Base-by-base conservation (phyloP, 345 rosid species). In the Lepidium sativum region DNA sequence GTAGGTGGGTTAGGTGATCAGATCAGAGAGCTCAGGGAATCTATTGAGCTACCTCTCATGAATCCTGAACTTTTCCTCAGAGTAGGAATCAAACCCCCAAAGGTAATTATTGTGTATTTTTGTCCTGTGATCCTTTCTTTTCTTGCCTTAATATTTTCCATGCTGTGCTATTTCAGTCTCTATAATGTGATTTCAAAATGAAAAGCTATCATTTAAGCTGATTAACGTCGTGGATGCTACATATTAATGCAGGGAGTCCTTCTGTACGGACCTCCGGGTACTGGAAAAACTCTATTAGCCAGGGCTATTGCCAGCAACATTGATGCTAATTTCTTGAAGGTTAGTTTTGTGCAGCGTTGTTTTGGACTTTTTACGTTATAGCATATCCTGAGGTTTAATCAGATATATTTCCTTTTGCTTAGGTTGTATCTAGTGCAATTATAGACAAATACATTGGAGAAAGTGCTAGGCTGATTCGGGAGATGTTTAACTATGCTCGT, bases 251-350 rank as follows among this genome's bases (percentile, higher is more conserved):
- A 92, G 97, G 97, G 99, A 63, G 97, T 88, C 35, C 97, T 94
- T 77, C 86, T 94, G 29, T 94, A 94, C 81, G 99, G 96, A 58
- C 99, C 99, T 80, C 99, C 99, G 0, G 99, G 97, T 21, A 90
- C 99, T 5, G 99, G 99, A 34, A 91, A 94, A 84, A 94, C 99
- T 13, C 79, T 94, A 52, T 75, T 94, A 45, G 99, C 99, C 6
- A 85, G 97, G 75, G 99, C 99, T 52, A 95, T 95, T 54, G 97
- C 99, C 12, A 95, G 99, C 75, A 90, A 91, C 67, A 88, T 94
- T 7, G 97, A 91, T 79, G 99, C 97, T 54, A 94, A 94, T 73
- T 94, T 94, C 76, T 79, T 94, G 65, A 94, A 90, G 92, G 99
- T 91, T 52, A 48, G 12, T 61, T 43, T 44, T 60, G 35, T 52